Conservation (phyloP, 2,329 filamentous ascomycete genomes). For the Aspergillus sp. region DNA sequence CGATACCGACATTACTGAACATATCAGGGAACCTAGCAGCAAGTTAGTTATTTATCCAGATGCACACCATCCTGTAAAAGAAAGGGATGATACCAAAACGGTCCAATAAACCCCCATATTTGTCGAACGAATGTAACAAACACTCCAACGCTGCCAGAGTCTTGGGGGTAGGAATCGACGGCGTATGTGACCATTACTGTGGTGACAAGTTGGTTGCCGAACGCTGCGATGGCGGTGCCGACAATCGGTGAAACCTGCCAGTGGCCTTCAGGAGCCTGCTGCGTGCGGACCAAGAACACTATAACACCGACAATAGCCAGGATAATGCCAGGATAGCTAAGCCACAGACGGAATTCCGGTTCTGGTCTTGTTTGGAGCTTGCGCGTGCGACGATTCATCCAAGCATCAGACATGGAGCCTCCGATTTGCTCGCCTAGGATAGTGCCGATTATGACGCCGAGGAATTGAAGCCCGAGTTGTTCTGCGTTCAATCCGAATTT, state of each 20-base stretch:
- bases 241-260: slow-evolving; percentile 62
- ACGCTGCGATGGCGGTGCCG: slow-evolving; percentile 54
- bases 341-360: slow-evolving; percentile 59
- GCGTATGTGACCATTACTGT: slow-evolving; percentile 62
- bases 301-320: slow-evolving; percentile 56
- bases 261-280: slow-evolving; percentile 45
- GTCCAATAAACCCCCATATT: slow-evolving; percentile 40
- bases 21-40: slow-evolving; percentile 33
- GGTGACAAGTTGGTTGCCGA: slow-evolving; percentile 63
- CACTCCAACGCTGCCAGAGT: slow-evolving; percentile 59
- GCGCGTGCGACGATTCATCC: slow-evolving; percentile 50
- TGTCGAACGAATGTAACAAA: slow-evolving; percentile 59
- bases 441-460: slow-evolving; percentile 59
- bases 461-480: slow-evolving; percentile 60
- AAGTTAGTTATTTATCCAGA: background rate
- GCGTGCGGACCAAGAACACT: slow-evolving; percentile 58
- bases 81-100: slow-evolving; percentile 35
- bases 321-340: slow-evolving; percentile 55
- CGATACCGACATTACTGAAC: slow-evolving; percentile 38
- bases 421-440: slow-evolving; percentile 62
- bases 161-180: slow-evolving; percentile 58
- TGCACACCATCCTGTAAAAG: too few species aligned
- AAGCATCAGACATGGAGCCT: slow-evolving; percentile 55
- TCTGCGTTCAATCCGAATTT: slow-evolving; percentile 60
- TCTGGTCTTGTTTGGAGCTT: slow-evolving; percentile 39